These are phyloP conservation scores for Thuidium tamariscinum DNA, from an alignment of 225 moss, liverwort and hornwort species.

Conservation along the genomic window DNA sequence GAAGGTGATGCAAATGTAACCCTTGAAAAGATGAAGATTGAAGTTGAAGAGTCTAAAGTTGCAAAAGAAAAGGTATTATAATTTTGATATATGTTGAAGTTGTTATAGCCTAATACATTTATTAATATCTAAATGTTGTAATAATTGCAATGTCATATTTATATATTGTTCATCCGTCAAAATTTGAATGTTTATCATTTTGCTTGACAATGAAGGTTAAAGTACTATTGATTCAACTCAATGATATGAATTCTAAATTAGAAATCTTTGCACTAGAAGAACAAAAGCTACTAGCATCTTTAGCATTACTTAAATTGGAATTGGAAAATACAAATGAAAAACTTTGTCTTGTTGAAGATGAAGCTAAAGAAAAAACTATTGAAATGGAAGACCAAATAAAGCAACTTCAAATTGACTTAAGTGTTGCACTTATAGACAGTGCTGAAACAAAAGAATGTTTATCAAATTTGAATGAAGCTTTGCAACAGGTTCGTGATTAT, in stretches of 20 bases:
- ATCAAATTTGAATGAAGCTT: slow-evolving; percentile 18
- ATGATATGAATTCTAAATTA: slow-evolving; percentile 10
- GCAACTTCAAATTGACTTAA: slow-evolving; percentile 12
- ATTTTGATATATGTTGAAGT: neutral
- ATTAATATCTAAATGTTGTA: neutral
- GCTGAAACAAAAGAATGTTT: slow-evolving; percentile 1
- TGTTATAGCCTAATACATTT: rapidly evolving
- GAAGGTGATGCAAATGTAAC: neutral
- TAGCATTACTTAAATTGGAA: slow-evolving; percentile 15
- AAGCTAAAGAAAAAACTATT: neutral
- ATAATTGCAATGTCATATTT: neutral
- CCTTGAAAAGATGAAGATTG: slow-evolving; percentile 5
- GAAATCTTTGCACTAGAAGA: neutral
- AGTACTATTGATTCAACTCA: slow-evolving; percentile 10
- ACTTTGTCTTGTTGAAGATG: neutral
- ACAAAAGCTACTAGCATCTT: neutral
- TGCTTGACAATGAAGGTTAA: slow-evolving; percentile 23
- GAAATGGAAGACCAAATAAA: slow-evolving; percentile 10
- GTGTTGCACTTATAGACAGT: neutral
- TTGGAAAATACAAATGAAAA: slow-evolving; percentile 3
- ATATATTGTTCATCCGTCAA: no score
- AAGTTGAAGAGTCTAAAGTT: slow-evolving; percentile 5
- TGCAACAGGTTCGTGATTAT: slow-evolving; percentile 5
- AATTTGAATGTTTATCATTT: neutral
- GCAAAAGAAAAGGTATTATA: slow-evolving; percentile 20